Evolutionary conservation across 768 basidiomycete genomes (phyloP), one percentile per base, ranked within the genome.

Genomic region (Russula earlei): DNA sequence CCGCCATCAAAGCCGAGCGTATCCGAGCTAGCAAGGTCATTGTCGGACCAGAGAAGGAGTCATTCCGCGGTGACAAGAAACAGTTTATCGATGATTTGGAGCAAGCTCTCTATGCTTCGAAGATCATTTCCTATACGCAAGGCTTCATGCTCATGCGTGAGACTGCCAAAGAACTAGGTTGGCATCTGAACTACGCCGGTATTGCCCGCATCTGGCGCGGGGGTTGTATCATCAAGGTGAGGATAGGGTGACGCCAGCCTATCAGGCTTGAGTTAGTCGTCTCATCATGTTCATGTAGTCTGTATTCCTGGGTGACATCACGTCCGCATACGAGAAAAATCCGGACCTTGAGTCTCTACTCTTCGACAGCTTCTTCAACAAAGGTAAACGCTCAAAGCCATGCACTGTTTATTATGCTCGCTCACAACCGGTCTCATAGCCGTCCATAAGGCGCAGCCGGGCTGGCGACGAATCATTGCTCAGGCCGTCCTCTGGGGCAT

Each of bases 191-290:
- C 80, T 95, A 95, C 69, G 85, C 93, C 65, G 94, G 93, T 59
- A 98, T 99, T 68, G 96, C 96, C 33, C 83, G 79, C 64, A 99
- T 99, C 93, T 99, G 96, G 96, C 91, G 95, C 66, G 96, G 96
- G 63, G 96, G 96, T 63, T 98, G 95, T 72, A 99, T 99, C 73
- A 98, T 99, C 80, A 95, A 95, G 81, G 87, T 82, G 56, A 61
- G 63, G 37, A 24, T n/a, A 33, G 20, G 48, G n/a, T 36, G 8
- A 11, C 17, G 24, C 17, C 40, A 3, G 45, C 20, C 29, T 15
- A 31, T 19, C 22, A 54, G 33, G 55, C 52, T 48, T 65, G 29
- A 14, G 31, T 22, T 67, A 63, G n/a, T n/a, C n/a, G n/a, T n/a
- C 71, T 70, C 69, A 64, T 69, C 33, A 62, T 64, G 45, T 69